These are phyloP conservation scores for Dictyostelium firmibasis DNA, from an alignment of 78 protist species.

Conservation along the genomic window DNA sequence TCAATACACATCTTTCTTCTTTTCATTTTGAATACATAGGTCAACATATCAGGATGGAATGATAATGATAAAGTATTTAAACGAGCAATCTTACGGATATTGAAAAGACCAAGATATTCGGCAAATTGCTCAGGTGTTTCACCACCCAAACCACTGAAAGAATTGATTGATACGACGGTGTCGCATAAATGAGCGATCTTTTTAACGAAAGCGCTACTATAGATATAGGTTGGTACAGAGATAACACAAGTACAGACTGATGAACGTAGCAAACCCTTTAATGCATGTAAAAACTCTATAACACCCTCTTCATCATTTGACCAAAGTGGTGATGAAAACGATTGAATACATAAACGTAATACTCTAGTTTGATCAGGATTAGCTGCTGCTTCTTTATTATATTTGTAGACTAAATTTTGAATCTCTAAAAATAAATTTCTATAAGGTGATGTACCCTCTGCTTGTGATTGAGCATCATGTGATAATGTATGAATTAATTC, in stretches of 20 bases:
- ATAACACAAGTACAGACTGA: slow-evolving; percentile 68
- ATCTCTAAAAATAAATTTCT: slow-evolving; percentile 48
- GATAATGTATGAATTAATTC: slow-evolving; percentile 41
- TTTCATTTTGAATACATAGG: slow-evolving; percentile 79
- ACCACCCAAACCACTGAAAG: slow-evolving; percentile 68
- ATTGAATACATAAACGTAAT: slow-evolving; percentile 32
- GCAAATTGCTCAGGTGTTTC: slow-evolving; percentile 64
- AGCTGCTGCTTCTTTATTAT: slow-evolving; percentile 43
- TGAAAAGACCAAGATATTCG: slow-evolving; percentile 78
- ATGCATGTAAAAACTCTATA: slow-evolving; percentile 66
- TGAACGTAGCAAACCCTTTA: slow-evolving; percentile 67
- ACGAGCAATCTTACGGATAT: slow-evolving; percentile 58
- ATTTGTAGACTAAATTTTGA: slow-evolving; percentile 39
- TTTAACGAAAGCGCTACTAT: slow-evolving; percentile 21
- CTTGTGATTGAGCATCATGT: not conserved
- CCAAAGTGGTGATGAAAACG: slow-evolving; percentile 75
- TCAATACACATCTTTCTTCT: slow-evolving; percentile 79
- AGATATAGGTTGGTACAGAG: slow-evolving; percentile 74
- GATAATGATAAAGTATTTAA: slow-evolving; percentile 71
- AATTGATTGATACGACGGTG: slow-evolving; percentile 51
- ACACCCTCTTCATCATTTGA: slow-evolving; percentile 69
- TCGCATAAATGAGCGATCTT: slow-evolving; percentile 68
- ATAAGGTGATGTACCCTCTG: slow-evolving; percentile 49
- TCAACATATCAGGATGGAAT: slow-evolving; percentile 59
- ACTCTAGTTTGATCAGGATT: not conserved